These are phyloP conservation scores for Ceratobasidium sp. DNA, from an alignment of 1,284 basidiomycete species.

Conservation along the genomic window DNA sequence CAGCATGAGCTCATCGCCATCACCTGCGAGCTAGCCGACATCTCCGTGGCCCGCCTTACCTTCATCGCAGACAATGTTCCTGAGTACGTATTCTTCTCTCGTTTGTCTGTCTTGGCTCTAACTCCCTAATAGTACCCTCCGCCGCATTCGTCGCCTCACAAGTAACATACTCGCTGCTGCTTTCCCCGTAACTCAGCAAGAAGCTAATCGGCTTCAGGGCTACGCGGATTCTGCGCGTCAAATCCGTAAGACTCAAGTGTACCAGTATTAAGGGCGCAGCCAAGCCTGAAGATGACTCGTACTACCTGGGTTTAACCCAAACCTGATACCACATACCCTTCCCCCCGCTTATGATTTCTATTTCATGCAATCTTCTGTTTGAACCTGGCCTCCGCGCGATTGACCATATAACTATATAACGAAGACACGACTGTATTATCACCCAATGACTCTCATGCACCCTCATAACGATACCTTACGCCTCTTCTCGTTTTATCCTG, in stretches of 20 bases:
- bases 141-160: constrained; percentile 38
- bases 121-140: constrained; percentile 10
- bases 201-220: constrained; percentile 18
- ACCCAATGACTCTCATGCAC: not conserved
- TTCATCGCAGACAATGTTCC: constrained; percentile 33
- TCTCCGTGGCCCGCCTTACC: constrained; percentile 9
- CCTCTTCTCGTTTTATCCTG: not conserved
- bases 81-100: constrained; percentile 15
- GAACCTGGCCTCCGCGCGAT: not conserved
- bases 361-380: not conserved
- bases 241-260: constrained; percentile 30
- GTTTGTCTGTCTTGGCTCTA: not conserved
- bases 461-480: constrained; percentile 4
- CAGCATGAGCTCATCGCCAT: constrained; percentile 34
- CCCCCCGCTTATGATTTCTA: not conserved
- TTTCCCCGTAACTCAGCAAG: constrained; percentile 17
- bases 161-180: constrained; percentile 22
- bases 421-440: constrained; percentile 7
- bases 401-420: not conserved
- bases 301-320: not conserved
- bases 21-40: constrained; percentile 27
- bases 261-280: not conserved
- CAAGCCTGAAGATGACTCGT: constrained; percentile 9
- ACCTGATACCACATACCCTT: not conserved
- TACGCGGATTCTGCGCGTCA: constrained; percentile 31